Conservation (phyloP, 1,284 basidiomycete species). For the Ceratobasidium papillatum region DNA sequence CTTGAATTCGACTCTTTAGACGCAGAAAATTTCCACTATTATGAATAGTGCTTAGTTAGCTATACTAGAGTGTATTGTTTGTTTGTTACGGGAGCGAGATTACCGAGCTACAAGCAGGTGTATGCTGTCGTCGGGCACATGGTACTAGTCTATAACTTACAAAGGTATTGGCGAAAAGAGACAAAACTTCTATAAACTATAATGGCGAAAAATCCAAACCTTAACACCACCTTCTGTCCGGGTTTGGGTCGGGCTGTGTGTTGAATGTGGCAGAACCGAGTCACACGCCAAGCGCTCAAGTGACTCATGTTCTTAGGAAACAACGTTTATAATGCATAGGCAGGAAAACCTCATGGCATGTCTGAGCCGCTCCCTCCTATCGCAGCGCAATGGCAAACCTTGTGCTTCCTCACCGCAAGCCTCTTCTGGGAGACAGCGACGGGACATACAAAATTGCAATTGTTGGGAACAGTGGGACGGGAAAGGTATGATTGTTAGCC, state of each 20-base stretch:
- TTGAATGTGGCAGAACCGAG: background rate
- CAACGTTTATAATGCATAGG: background rate
- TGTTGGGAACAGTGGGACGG: slow-evolving; percentile 27
- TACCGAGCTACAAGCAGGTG: too few species aligned
- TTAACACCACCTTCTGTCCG: background rate
- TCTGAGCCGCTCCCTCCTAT: too few species aligned
- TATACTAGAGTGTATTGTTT: too few species aligned
- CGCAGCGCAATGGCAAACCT: background rate
- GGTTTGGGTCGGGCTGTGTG: background rate
- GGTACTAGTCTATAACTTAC: too few species aligned
- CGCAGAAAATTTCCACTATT: too few species aligned
- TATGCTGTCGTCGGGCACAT: too few species aligned
- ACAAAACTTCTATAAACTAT: too few species aligned
- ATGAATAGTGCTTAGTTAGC: too few species aligned
- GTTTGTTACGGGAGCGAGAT: too few species aligned
- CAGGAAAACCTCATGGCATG: background rate
- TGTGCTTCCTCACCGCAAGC: background rate
- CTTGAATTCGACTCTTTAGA: too few species aligned
- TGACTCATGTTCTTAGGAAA: background rate
- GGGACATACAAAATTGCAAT: slow-evolving; percentile 24
- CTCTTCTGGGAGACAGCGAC: slow-evolving; percentile 15
- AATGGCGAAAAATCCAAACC: too few species aligned
- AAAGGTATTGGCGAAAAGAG: too few species aligned
- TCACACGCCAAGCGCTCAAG: slow-evolving; percentile 8
- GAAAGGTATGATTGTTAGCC: slow-evolving; percentile 7